Evolutionary conservation across 2,329 filamentous ascomycete genomes (phyloP), one percentile per base, ranked within the genome.

Genomic region (Ophiostoma ulmi): DNA sequence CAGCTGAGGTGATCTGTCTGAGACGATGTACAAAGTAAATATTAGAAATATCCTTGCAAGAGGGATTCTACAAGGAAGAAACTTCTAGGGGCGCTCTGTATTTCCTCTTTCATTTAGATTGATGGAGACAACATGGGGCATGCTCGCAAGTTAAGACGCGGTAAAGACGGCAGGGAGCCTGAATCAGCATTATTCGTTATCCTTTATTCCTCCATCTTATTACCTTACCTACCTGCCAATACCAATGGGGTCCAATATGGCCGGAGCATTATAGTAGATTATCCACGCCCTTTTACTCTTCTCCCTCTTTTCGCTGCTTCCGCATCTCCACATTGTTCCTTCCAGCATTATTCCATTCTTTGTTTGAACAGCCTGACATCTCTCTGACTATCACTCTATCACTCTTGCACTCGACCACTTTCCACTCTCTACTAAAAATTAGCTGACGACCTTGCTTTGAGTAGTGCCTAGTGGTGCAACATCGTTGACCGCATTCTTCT

Each of bases 401-500:
- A 55, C 22, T 31, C 26, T n/a, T n/a, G n/a, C n/a, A 52, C 48
- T 52, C 48, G 7, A 55, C 22, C 26, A 3, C 26, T 31, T 1
- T 31, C 26, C 26, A 31, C 26, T 31, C 26, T 48, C 44, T n/a
- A 48, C 44, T 48, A 48, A 48, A 48, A 48, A 48, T 48, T 48
- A 48, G 44, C 44, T 48, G 17, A 48, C 44, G 44, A 48, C 44
- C 44, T 48, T 48, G 44, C 44, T 48, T 48, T 20, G 44, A 48
- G 44, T 7, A 48, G 44, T 48, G 44, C 44, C 44, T 48, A 48
- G 44, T 4, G n/a, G n/a, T 58, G 52, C 52, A 58, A 58, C 52
- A 58, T 58, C 52, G 52, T 58, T 58, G 52, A 58, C 52, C 52
- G 52, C 52, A 58, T 58, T 26, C 52, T 58, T 58, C 52, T 58